Evolutionary conservation across 2,329 filamentous ascomycete species (phyloP).

Genomic region (Apiospora marii): DNA sequence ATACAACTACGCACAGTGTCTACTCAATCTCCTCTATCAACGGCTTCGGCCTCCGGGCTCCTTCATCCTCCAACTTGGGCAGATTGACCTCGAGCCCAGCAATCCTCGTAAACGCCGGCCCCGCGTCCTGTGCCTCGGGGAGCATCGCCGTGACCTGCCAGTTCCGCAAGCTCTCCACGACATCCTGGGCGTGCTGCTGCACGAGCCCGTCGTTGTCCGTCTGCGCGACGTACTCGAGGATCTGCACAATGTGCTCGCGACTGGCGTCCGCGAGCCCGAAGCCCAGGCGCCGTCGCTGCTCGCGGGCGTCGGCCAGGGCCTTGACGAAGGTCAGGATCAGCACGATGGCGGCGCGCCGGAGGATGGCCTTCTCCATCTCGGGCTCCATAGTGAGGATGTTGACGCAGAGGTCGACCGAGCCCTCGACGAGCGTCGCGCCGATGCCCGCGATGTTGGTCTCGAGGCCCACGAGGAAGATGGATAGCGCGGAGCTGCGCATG

Average conservation of each 20-base stretch:
- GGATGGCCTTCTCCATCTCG: slow-evolving; percentile 66
- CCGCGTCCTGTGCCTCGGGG: slow-evolving; percentile 41
- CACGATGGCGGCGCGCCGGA: slow-evolving; percentile 72
- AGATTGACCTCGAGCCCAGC: slow-evolving; percentile 48
- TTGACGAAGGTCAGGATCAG: slow-evolving; percentile 68
- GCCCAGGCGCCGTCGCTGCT: slow-evolving; percentile 53
- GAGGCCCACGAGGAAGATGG: slow-evolving; percentile 66
- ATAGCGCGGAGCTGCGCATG: slow-evolving; percentile 73
- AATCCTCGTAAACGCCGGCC: slow-evolving; percentile 41
- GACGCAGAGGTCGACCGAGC: slow-evolving; percentile 68
- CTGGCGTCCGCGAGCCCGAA: slow-evolving; percentile 64
- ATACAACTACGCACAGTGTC: not conserved
- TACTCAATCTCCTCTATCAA: slow-evolving; percentile 45
- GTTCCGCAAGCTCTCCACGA: slow-evolving; percentile 71
- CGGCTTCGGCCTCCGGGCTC: slow-evolving; percentile 31
- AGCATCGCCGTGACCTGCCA: slow-evolving; percentile 64
- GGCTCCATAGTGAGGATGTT: slow-evolving; percentile 69
- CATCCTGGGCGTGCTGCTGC: slow-evolving; percentile 69
- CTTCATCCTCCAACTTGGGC: slow-evolving; percentile 25
- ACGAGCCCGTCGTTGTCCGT: slow-evolving; percentile 76
- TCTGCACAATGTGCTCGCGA: slow-evolving; percentile 66
- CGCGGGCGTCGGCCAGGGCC: slow-evolving; percentile 62
- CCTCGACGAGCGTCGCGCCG: slow-evolving; percentile 59
- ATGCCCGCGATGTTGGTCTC: slow-evolving; percentile 68
- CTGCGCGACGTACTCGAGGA: slow-evolving; percentile 68